Percentiles rank a stretch among this genome's conserved stretches.
These are phyloP conservation scores for Sphagnum fallax DNA, from an alignment of 228 moss, liverwort and hornwort genomes.

Conservation along the genomic window DNA sequence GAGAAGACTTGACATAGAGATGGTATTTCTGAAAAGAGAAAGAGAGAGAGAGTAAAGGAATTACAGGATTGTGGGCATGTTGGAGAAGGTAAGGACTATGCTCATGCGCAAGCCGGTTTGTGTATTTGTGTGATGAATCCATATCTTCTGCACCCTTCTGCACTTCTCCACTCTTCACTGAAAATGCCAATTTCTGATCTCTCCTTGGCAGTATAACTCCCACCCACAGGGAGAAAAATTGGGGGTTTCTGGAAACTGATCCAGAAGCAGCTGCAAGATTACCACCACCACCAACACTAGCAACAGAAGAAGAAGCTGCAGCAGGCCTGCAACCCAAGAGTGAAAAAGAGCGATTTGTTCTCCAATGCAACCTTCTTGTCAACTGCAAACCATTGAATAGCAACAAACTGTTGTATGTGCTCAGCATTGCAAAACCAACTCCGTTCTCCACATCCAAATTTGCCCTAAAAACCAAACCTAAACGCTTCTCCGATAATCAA, in stretches of 20 bases:
- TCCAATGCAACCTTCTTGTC: constrained; percentile 19
- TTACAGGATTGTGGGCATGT: constrained; percentile 94
- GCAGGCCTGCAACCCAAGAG: constrained; percentile 34
- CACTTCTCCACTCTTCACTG: constrained; percentile 39
- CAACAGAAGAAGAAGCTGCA: not conserved
- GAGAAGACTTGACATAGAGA: not conserved
- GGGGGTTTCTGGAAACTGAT: constrained; percentile 5
- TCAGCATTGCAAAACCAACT: constrained; percentile 36
- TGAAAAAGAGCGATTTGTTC: constrained; percentile 26
- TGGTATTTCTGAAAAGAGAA: not conserved
- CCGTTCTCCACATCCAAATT: too few species aligned
- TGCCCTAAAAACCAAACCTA: too few species aligned
- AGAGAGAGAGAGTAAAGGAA: not conserved
- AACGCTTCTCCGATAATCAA: too few species aligned
- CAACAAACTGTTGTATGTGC: constrained; percentile 32
- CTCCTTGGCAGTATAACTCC: constrained; percentile 11
- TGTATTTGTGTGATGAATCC: constrained; percentile 42
- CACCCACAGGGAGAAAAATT: constrained; percentile 1
- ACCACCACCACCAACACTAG: too few species aligned
- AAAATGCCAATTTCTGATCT: constrained; percentile 4
- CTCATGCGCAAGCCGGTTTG: constrained; percentile 84
- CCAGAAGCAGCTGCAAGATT: too few species aligned
- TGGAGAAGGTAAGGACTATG: constrained; percentile 96
- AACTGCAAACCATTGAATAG: constrained; percentile 20
- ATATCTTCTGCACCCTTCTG: constrained; percentile 27